Conservation (phyloP, 305 asterid species). For the Fraxinus baroniana region DNA sequence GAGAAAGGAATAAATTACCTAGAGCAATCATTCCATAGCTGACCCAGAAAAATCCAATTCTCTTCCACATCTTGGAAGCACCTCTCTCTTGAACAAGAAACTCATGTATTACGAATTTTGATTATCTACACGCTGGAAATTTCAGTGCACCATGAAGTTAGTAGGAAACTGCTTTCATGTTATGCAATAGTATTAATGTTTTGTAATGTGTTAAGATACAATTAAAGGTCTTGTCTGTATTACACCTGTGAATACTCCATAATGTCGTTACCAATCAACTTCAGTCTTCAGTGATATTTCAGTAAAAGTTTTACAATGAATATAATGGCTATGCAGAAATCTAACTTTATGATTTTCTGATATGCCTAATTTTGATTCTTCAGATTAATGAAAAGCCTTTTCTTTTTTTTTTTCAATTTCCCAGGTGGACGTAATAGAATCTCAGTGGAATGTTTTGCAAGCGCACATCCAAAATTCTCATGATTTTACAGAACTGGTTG, state of each 20-base stretch:
- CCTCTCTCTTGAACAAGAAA: slow-evolving; percentile 17
- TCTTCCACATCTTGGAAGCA: background rate
- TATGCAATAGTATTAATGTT: slow-evolving; percentile 13
- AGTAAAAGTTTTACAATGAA: background rate
- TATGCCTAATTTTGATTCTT: slow-evolving; percentile 8
- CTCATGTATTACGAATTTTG: slow-evolving; percentile 6
- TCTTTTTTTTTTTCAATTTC: slow-evolving; percentile 12
- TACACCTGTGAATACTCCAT: background rate
- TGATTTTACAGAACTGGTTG: slow-evolving; percentile 91
- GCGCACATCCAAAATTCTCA: slow-evolving; percentile 83
- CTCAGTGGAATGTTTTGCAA: slow-evolving; percentile 97
- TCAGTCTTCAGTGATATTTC: background rate
- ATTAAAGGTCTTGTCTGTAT: background rate
- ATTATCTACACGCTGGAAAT: background rate
- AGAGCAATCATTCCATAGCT: background rate
- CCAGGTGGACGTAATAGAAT: slow-evolving; percentile 97
- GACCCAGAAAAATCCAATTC: background rate
- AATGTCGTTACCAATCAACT: background rate
- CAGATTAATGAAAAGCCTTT: slow-evolving; percentile 7
- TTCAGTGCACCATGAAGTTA: background rate
- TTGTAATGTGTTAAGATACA: background rate
- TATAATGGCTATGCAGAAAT: background rate
- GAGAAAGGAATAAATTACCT: background rate
- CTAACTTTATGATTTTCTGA: background rate
- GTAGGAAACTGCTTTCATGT: background rate